Conservation (phyloP, 2,329 filamentous ascomycete genomes). For the Penicillium sp. region DNA sequence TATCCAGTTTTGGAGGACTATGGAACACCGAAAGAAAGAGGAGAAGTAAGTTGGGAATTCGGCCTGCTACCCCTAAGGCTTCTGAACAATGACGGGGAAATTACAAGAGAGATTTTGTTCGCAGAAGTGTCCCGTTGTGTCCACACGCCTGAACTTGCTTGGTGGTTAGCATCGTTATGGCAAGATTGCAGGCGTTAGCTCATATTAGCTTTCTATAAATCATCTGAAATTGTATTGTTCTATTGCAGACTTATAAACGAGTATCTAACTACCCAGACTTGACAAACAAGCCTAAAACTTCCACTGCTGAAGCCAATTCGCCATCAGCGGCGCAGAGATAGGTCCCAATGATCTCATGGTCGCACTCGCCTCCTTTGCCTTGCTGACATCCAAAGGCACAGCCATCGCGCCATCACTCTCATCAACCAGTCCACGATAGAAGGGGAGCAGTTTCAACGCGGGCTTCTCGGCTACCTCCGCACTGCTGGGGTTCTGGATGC, state of each 20-base stretch:
- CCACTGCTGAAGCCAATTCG: constrained; percentile 34
- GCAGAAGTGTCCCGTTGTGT: no score
- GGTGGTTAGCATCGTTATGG: no score
- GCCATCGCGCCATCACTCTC: constrained; percentile 22
- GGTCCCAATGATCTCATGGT: constrained; percentile 44
- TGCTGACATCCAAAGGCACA: constrained; percentile 43
- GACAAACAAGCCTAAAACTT: constrained; percentile 3
- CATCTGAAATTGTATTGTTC: not conserved
- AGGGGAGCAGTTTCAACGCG: constrained; percentile 50
- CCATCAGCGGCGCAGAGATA: constrained; percentile 45
- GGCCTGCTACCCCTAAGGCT: no score
- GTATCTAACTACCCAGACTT: not conserved
- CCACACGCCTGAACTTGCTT: no score
- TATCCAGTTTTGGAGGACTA: no score
- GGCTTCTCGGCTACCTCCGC: constrained; percentile 46
- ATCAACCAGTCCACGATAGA: constrained; percentile 41
- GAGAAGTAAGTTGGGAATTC: no score
- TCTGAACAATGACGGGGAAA: no score
- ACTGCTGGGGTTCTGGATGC: constrained; percentile 36
- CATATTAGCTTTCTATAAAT: no score
- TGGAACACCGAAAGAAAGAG: no score
- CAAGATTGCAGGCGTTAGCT: no score
- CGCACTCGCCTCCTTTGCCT: constrained; percentile 41
- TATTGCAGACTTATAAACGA: not conserved
- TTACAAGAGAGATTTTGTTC: no score